These are phyloP conservation scores for Kwoniella dejecticola DNA, from an alignment of 768 basidiomycete species.

Conservation along the genomic window DNA sequence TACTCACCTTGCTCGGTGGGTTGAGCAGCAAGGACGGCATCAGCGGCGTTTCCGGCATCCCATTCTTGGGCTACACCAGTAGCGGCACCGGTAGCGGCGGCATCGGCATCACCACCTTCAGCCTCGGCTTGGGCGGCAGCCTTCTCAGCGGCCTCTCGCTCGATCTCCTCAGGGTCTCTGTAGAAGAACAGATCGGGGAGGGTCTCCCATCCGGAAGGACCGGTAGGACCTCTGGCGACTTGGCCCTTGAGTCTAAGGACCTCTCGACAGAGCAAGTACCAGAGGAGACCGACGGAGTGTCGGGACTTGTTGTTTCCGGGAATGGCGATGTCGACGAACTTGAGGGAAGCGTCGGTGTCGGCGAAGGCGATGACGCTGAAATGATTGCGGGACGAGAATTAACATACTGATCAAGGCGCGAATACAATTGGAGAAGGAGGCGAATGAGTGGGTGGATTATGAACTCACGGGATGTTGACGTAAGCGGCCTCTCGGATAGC, in stretches of 20 bases:
- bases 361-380: conserved; percentile 86
- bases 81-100: conserved; percentile 56
- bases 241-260: conserved; percentile 93
- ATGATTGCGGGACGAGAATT: too few species aligned
- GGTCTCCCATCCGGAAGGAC: conserved; percentile 77
- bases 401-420: too few species aligned
- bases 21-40: conserved; percentile 71
- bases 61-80: conserved; percentile 52
- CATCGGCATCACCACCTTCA: conserved; percentile 62
- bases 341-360: conserved; percentile 96
- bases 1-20: conserved; percentile 55
- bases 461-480: conserved; percentile 87
- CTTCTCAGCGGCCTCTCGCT: conserved; percentile 89
- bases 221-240: conserved; percentile 80
- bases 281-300: conserved; percentile 85
- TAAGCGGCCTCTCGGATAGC: conserved; percentile 99
- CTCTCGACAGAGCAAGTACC: conserved; percentile 83
- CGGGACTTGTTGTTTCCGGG: conserved; percentile 99
- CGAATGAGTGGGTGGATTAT: too few species aligned
- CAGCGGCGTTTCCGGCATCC: conserved; percentile 67
- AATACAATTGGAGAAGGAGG: too few species aligned
- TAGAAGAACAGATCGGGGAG: conserved; percentile 99
- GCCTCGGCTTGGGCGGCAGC: conserved; percentile 73
- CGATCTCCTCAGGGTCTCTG: conserved; percentile 98
- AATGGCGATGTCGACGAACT: conserved; percentile 97